phyloP scores from a whole-genome alignment of 2,329 filamentous ascomycete genomes.

The Venturia carpophila region DNA sequence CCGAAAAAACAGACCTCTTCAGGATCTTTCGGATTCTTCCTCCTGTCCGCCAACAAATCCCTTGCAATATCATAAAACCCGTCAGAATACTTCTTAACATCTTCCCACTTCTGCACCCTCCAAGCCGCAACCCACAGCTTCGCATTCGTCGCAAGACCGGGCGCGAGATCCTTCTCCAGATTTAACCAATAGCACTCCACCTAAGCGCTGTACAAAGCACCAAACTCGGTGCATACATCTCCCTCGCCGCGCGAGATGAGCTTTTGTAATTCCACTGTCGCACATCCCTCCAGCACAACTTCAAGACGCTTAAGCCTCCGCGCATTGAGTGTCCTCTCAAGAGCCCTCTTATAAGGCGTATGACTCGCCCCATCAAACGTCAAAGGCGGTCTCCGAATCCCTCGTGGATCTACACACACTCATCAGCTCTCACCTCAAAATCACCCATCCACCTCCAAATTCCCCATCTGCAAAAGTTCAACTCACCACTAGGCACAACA shows the following conservation, averaged over 20 bases:
- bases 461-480: too few relatives aligned
- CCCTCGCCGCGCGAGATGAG: constrained; percentile 17
- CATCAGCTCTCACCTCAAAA: too few relatives aligned
- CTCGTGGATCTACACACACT: too few relatives aligned
- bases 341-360: constrained; percentile 19
- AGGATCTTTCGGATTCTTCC: constrained; percentile 16
- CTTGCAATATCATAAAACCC: constrained; percentile 22
- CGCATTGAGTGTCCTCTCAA: constrained; percentile 20
- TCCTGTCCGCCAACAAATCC: constrained; percentile 18
- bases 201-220: constrained; percentile 19
- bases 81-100: constrained; percentile 19
- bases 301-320: constrained; percentile 18
- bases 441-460: too few relatives aligned
- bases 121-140: constrained; percentile 21
- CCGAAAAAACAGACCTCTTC: neutral
- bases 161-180: constrained; percentile 18
- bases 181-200: constrained; percentile 21
- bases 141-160: constrained; percentile 19
- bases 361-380: constrained; percentile 20
- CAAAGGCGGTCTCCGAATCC: too few relatives aligned
- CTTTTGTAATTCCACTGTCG: constrained; percentile 15
- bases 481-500: too few relatives aligned
- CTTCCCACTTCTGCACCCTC: constrained; percentile 20
- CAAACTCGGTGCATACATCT: constrained; percentile 20
- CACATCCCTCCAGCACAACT: constrained; percentile 18